A percentile compares a stretch with the other conserved stretches of the same genome.
phyloP scores from a whole-genome alignment of 2,329 filamentous ascomycete species.

The Paecilomyces niveus region DNA sequence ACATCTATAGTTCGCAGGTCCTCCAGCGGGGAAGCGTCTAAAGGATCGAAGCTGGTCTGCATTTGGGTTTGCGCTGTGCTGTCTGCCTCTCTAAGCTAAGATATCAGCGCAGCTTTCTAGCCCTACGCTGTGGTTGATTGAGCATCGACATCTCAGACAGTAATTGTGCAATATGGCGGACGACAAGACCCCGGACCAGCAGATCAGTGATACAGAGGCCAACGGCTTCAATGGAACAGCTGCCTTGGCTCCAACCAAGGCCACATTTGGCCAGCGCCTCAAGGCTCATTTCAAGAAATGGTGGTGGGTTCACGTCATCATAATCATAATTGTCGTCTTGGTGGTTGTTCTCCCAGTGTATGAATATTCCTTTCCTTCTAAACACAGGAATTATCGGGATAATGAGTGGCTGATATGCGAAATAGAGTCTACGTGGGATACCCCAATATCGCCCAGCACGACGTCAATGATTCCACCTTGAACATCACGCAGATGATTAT shows the following conservation, averaged over 20 bases:
- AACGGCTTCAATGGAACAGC: background rate
- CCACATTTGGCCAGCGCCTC: constrained; percentile 17
- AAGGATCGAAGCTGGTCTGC: background rate
- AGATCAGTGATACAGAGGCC: constrained; percentile 3
- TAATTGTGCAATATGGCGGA: background rate
- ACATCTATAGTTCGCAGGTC: background rate
- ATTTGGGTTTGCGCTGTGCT: background rate
- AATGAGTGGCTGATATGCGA: background rate
- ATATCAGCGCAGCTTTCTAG: no score
- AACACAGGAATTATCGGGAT: background rate
- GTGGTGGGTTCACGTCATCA: constrained; percentile 50
- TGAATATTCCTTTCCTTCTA: constrained; percentile 18
- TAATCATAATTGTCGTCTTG: constrained; percentile 45
- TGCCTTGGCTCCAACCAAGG: constrained; percentile 9
- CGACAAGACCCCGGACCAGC: background rate
- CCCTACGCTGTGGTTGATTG: background rate
- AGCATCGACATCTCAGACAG: background rate
- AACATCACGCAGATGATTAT: constrained; percentile 46
- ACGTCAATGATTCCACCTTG: constrained; percentile 47
- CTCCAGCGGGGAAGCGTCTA: background rate
- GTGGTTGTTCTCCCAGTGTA: constrained; percentile 52
- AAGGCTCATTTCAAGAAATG: constrained; percentile 35
- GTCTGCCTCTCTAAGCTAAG: no score
- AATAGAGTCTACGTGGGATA: constrained; percentile 52
- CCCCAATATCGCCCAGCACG: constrained; percentile 50